Conservation (phyloP, 2,329 filamentous ascomycete genomes). For the Aspergillus sp. region DNA sequence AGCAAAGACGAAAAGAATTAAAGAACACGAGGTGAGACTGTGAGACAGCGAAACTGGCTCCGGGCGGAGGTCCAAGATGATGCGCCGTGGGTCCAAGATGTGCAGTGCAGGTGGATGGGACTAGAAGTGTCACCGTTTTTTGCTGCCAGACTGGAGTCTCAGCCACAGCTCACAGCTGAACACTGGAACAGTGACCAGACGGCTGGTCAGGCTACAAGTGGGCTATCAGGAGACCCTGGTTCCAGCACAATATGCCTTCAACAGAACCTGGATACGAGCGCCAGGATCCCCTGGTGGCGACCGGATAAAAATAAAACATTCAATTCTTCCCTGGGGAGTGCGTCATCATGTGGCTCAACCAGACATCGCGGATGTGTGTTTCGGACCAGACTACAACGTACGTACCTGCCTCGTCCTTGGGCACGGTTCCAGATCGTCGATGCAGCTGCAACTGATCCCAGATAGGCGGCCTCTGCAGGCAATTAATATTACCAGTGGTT, state of each 20-base stretch:
- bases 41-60: not conserved
- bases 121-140: slow-evolving; percentile 4
- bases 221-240: not conserved
- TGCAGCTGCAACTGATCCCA: no score
- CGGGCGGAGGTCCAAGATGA: not conserved
- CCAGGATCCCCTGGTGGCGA: not conserved
- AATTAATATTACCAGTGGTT: no score
- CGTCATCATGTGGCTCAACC: not conserved
- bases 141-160: not conserved
- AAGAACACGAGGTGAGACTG: slow-evolving; percentile 15
- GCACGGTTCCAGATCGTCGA: no score
- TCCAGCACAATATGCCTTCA: not conserved
- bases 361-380: not conserved
- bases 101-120: not conserved
- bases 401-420: no score
- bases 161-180: not conserved
- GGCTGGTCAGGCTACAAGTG: no score
- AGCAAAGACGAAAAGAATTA: slow-evolving; percentile 12
- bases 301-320: not conserved
- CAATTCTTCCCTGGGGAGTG: not conserved
- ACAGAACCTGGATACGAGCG: no score
- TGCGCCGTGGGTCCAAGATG: slow-evolving; percentile 5
- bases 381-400: no score
- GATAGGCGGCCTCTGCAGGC: no score
- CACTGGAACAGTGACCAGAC: not conserved